A percentile compares a stretch with the other conserved stretches of the same genome.
phyloP scores from a whole-genome alignment of 192 early-diverging fungal genomes.

The Cetraspora pellucida region DNA sequence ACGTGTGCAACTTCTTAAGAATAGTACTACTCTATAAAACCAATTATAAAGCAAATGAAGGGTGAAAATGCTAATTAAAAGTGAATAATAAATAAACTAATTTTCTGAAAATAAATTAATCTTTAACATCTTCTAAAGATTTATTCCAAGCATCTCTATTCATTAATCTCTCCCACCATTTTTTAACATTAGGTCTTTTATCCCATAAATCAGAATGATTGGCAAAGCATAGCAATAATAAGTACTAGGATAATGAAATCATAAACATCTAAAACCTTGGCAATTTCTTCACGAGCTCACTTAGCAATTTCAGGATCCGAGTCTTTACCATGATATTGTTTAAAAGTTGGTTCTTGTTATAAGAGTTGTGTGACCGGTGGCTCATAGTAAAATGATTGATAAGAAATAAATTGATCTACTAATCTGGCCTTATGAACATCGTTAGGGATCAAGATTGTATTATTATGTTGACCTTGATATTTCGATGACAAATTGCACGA shows the following conservation, averaged over 20 bases:
- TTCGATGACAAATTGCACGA: conserved; percentile 40
- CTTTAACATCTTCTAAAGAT: no score
- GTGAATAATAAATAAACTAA: no score
- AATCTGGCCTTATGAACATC: conserved; percentile 34
- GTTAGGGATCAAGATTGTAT: conserved; percentile 36
- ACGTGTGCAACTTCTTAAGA: no score
- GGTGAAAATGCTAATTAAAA: no score
- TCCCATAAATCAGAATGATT: conserved; percentile 10
- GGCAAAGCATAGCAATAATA: neutral
- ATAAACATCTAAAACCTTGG: conserved; percentile 25
- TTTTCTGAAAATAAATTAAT: no score
- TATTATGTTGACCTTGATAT: conserved; percentile 25
- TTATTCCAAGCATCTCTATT: no score
- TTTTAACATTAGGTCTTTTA: conserved; percentile 32
- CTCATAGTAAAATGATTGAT: conserved; percentile 23
- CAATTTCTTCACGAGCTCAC: neutral
- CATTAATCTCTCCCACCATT: conserved; percentile 28
- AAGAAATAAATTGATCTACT: conserved; percentile 42
- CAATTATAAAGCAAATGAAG: no score
- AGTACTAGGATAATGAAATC: conserved; percentile 28
- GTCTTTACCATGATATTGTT: neutral
- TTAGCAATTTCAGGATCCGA: conserved; percentile 15
- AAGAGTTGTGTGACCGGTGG: neutral
- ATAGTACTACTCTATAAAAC: no score
- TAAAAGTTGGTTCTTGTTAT: neutral